Percentiles rank a stretch among this genome's conserved stretches.
Evolutionary conservation across 441 rosid species (phyloP).

Genomic region (Populus hybrid): DNA sequence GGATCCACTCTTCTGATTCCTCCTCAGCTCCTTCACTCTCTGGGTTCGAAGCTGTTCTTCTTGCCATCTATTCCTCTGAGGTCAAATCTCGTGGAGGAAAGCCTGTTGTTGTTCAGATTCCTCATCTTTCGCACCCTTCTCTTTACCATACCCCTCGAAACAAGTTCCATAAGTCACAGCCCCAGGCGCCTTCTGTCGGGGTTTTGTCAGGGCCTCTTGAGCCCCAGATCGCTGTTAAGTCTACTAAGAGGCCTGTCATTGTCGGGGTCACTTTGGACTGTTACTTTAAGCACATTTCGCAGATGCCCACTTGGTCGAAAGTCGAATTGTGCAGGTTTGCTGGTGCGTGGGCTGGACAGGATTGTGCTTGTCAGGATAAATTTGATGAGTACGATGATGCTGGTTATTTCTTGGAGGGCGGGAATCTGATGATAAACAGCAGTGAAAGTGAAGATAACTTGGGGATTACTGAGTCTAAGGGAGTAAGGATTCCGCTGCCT

Average conservation of each 20-base stretch:
- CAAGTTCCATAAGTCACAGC: constrained; percentile 14
- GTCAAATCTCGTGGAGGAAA: constrained; percentile 73
- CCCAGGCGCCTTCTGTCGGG: constrained; percentile 46
- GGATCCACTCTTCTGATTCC: constrained; percentile 60
- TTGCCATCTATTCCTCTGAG: constrained; percentile 74
- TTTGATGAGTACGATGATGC: constrained; percentile 33
- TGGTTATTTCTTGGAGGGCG: constrained; percentile 19
- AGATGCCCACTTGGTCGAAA: constrained; percentile 85
- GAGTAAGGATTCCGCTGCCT: constrained; percentile 79
- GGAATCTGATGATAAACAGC: not conserved
- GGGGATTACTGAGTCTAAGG: constrained; percentile 34
- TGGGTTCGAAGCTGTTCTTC: constrained; percentile 91
- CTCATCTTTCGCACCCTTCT: constrained; percentile 89
- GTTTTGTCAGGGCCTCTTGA: constrained; percentile 71
- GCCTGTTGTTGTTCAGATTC: constrained; percentile 56
- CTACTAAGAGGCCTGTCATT: constrained; percentile 72
- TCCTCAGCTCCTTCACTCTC: constrained; percentile 60
- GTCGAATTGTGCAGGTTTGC: constrained; percentile 62
- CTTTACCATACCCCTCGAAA: constrained; percentile 71
- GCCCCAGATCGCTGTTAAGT: constrained; percentile 84
- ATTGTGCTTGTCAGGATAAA: constrained; percentile 53
- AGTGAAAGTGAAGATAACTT: constrained; percentile 33
- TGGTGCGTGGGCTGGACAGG: constrained; percentile 79
- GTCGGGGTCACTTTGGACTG: constrained; percentile 66
- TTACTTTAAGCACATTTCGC: constrained; percentile 72